These are phyloP conservation scores for Metarhizium rileyi DNA, from an alignment of 2,329 filamentous ascomycete genomes.

Conservation along the genomic window DNA sequence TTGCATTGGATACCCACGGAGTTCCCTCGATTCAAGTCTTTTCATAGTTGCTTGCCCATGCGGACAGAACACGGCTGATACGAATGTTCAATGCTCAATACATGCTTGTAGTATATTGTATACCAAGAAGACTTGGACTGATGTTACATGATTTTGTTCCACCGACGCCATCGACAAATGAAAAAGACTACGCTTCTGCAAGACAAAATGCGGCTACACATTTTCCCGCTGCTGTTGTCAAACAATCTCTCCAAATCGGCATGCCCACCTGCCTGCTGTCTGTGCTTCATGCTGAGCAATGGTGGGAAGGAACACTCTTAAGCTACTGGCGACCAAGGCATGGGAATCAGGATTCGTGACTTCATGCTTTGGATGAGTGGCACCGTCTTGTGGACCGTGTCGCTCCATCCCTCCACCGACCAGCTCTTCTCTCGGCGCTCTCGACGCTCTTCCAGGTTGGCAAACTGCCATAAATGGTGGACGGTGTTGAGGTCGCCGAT, in stretches of 20 bases:
- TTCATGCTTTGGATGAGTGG: constrained; percentile 96
- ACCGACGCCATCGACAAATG: constrained; percentile 5
- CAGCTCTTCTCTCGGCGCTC: constrained; percentile 87
- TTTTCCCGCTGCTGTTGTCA: background rate
- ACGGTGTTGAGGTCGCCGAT: constrained; percentile 97
- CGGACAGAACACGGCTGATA: background rate
- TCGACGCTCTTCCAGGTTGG: constrained; percentile 89
- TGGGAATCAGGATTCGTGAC: constrained; percentile 83
- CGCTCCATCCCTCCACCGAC: constrained; percentile 89
- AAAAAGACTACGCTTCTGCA: constrained; percentile 4
- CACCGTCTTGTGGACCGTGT: constrained; percentile 97
- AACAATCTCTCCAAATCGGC: background rate
- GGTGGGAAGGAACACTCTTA: constrained; percentile 29
- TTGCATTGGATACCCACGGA: constrained; percentile 10
- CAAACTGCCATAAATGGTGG: constrained; percentile 97
- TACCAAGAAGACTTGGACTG: background rate
- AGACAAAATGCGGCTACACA: background rate
- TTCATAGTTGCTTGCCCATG: background rate
- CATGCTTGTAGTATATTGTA: background rate
- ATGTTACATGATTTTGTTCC: constrained; percentile 4
- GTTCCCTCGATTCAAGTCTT: background rate
- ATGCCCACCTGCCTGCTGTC: background rate
- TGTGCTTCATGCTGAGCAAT: background rate
- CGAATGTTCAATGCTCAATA: constrained; percentile 6
- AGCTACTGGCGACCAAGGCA: constrained; percentile 92